phyloP scores from a whole-genome alignment of 1,139 yeast species.

The Taphrina betulina region DNA sequence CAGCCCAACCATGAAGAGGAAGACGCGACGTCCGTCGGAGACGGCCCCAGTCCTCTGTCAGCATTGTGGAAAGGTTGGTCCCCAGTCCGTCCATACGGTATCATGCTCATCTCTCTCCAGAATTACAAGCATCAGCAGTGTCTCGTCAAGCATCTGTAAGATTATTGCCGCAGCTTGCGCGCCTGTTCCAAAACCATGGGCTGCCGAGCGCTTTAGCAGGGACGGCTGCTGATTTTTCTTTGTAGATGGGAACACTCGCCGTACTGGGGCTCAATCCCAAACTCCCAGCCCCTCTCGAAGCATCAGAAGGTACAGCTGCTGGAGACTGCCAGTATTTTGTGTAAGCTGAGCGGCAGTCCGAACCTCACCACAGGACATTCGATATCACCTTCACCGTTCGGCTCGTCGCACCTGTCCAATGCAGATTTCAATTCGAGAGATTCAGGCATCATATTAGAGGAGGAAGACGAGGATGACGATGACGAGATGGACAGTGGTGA shows the following conservation, averaged over 20 bases:
- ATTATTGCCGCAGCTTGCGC: neutral
- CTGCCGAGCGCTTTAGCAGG: no score
- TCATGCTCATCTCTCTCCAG: neutral
- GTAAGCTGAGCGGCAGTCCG: conserved; percentile 27
- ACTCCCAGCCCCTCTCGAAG: conserved; percentile 25
- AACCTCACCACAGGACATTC: conserved; percentile 18
- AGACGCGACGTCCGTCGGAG: conserved; percentile 22
- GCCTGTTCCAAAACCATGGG: neutral
- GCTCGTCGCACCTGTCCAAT: conserved; percentile 20
- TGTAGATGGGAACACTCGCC: conserved; percentile 31
- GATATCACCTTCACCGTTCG: conserved; percentile 28
- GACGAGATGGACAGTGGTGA: conserved; percentile 27
- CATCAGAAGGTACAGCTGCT: conserved; percentile 31
- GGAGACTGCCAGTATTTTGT: conserved; percentile 28
- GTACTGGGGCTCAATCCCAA: conserved; percentile 25
- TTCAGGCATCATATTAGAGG: conserved; percentile 28
- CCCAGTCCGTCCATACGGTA: neutral
- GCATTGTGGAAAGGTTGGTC: conserved; percentile 29
- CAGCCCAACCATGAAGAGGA: conserved; percentile 11
- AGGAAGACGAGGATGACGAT: conserved; percentile 27
- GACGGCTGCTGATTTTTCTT: no score
- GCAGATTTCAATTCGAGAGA: conserved; percentile 6
- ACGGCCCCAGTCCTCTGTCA: conserved; percentile 30
- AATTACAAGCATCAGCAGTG: conserved; percentile 32
- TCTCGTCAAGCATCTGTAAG: conserved; percentile 27